phyloP scores from a whole-genome alignment of 768 basidiomycete genomes.

The Leccinum subgranulosum region DNA sequence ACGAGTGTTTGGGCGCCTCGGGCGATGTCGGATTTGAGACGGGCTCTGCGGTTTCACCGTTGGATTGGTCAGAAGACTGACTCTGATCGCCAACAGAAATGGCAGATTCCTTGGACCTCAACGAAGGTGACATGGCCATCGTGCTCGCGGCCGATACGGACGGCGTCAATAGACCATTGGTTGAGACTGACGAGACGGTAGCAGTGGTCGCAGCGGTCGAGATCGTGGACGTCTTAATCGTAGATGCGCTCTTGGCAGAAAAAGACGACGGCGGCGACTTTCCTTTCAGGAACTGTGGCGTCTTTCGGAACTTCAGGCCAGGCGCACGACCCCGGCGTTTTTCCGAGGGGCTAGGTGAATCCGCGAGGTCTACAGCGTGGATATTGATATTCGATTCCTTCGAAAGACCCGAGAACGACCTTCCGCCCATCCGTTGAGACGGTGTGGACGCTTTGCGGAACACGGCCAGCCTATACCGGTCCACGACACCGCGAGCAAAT shows the following conservation, averaged over 20 bases:
- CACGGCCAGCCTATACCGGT: constrained; percentile 80
- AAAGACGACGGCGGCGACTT: constrained; percentile 55
- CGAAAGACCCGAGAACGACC: constrained; percentile 59
- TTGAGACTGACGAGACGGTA: constrained; percentile 37
- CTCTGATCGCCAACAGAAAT: constrained; percentile 69
- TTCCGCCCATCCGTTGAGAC: constrained; percentile 40
- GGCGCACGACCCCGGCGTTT: constrained; percentile 67
- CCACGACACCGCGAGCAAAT: constrained; percentile 89
- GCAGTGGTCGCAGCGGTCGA: constrained; percentile 42
- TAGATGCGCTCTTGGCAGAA: constrained; percentile 30
- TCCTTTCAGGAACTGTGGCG: constrained; percentile 70
- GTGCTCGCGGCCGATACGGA: constrained; percentile 55
- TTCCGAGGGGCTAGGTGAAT: constrained; percentile 44
- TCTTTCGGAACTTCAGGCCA: constrained; percentile 69
- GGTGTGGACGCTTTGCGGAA: constrained; percentile 82
- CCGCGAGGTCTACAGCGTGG: constrained; percentile 36
- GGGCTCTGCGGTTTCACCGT: constrained; percentile 41
- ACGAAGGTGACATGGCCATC: constrained; percentile 54
- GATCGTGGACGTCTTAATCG: constrained; percentile 36
- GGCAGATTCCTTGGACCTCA: constrained; percentile 80
- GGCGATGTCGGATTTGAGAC: constrained; percentile 25
- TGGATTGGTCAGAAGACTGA: constrained; percentile 70
- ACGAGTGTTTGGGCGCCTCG: constrained; percentile 29
- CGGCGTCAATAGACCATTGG: constrained; percentile 55
- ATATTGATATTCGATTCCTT: constrained; percentile 49